Evolutionary conservation across 2,329 filamentous ascomycete genomes (phyloP), one percentile per base, ranked within the genome.

Genomic region (Colletotrichum sp.): DNA sequence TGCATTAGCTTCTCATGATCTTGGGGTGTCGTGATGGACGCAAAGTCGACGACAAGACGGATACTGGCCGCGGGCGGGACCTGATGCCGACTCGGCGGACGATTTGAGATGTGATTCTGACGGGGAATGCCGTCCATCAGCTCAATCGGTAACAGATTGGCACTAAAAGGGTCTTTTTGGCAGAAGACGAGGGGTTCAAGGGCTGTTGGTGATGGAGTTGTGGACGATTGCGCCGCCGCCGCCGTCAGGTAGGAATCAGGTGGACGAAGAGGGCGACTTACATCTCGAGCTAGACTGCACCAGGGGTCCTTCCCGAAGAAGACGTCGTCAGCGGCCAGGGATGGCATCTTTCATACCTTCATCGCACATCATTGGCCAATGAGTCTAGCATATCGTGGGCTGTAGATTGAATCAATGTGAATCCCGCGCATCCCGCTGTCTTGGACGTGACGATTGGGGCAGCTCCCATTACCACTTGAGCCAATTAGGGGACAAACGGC

Each of bases 231-330:
- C n/a, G 68, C 62, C 72, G 62, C 71, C 72, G 72, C 62, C n/a
- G 68, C 62, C 72, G 62, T 74, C 72, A 75, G 69, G 69, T 72
- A 28, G 32, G 71, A 61, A 72, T 72, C 73, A 58, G 69, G 69
- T 72, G 62, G 36, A 24, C 28, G 18, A 65, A 69, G 38, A 38
- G 58, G 43, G 43, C 26, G 52, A 26, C 36, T 30, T 14, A 58
- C 48, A 43, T 28, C 38, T 63, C 61, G 7, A 38, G 32, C 61
- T 26, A 26, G 36, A 52, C 12, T 21, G 24, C 16, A 10, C 52
- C 52, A 56, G 43, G 43, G 55, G 34, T 69, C 52, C 55, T 69
- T 43, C 26, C 26, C 18, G 24, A 66, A 66, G 16, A 24, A 52
- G 34, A 34, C 63, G 63, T 30, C 28, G 14, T 8, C n/a, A n/a